A percentile compares a stretch with the other conserved stretches of the same genome.
phyloP scores from a whole-genome alignment of 257 asterid genomes.

The Plantago ovata region DNA sequence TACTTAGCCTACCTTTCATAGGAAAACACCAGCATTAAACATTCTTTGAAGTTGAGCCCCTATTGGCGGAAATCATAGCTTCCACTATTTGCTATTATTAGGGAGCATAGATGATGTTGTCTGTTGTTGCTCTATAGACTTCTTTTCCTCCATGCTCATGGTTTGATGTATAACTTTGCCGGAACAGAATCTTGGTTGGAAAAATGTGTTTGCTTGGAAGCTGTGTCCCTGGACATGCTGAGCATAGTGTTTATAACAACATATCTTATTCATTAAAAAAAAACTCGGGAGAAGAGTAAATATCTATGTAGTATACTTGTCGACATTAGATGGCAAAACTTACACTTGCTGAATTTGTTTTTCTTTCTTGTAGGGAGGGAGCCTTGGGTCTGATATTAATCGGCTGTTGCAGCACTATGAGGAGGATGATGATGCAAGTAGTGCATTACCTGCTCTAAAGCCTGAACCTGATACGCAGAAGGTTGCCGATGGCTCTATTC shows the following conservation, averaged over 20 bases:
- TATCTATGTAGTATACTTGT: neutral
- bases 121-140: neutral
- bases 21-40: no score
- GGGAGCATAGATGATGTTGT: no score
- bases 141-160: neutral
- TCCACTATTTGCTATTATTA: no score
- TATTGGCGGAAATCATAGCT: no score
- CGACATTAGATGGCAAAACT: constrained; percentile 15
- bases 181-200: constrained; percentile 3
- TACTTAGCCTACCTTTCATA: no score
- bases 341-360: constrained; percentile 21
- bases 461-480: constrained; percentile 70
- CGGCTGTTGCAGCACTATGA: constrained; percentile 82
- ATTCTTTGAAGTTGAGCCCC: no score
- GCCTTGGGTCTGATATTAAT: constrained; percentile 76
- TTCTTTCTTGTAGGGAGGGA: constrained; percentile 62
- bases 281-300: neutral
- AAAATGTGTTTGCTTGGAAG: constrained; percentile 4
- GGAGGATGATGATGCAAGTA: constrained; percentile 98
- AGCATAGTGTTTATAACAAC: constrained; percentile 5
- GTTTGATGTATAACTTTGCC: neutral
- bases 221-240: constrained; percentile 7
- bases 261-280: no score
- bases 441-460: constrained; percentile 78
- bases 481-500: constrained; percentile 38